Percentiles rank a stretch among this genome's conserved stretches.
Evolutionary conservation across 352 stramenopile genomes (phyloP).

Genomic region (Phytophthora macrochlamydospora): DNA sequence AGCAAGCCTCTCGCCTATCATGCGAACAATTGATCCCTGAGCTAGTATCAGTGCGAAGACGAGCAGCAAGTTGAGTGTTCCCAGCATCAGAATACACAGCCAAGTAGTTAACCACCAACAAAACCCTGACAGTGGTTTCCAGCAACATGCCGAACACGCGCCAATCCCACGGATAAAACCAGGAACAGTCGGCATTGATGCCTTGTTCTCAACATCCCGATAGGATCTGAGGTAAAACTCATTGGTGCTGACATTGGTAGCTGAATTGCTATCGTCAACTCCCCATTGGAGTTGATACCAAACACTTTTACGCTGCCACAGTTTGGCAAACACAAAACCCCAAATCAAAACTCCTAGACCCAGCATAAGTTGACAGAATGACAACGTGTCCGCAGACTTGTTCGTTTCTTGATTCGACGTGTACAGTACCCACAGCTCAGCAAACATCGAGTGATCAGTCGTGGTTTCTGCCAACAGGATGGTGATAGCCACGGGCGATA

Average conservation of each 20-base stretch:
- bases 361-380: slow-evolving; percentile 17
- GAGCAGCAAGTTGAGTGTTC: slow-evolving; percentile 22
- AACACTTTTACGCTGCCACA: slow-evolving; percentile 62
- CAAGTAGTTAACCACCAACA: slow-evolving; percentile 17
- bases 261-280: slow-evolving; percentile 20
- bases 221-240: not conserved
- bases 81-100: slow-evolving; percentile 24
- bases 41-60: slow-evolving; percentile 36
- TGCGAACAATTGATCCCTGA: slow-evolving; percentile 29
- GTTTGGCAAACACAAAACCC: slow-evolving; percentile 58
- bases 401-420: not conserved
- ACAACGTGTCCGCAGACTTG: slow-evolving; percentile 4
- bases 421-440: slow-evolving; percentile 38
- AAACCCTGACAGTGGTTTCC: slow-evolving; percentile 4
- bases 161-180: too few relatives aligned
- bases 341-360: slow-evolving; percentile 44
- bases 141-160: not conserved
- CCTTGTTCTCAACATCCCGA: not conserved
- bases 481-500: slow-evolving; percentile 42
- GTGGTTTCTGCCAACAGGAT: slow-evolving; percentile 34
- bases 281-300: slow-evolving; percentile 74
- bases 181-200: not conserved
- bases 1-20: slow-evolving; percentile 31
- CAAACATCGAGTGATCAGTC: slow-evolving; percentile 15
- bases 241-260: slow-evolving; percentile 14